A percentile compares a stretch with the other conserved stretches of the same genome.
These are phyloP conservation scores for Botrytis squamosa DNA, from an alignment of 2,329 filamentous ascomycete species.

Conservation along the genomic window DNA sequence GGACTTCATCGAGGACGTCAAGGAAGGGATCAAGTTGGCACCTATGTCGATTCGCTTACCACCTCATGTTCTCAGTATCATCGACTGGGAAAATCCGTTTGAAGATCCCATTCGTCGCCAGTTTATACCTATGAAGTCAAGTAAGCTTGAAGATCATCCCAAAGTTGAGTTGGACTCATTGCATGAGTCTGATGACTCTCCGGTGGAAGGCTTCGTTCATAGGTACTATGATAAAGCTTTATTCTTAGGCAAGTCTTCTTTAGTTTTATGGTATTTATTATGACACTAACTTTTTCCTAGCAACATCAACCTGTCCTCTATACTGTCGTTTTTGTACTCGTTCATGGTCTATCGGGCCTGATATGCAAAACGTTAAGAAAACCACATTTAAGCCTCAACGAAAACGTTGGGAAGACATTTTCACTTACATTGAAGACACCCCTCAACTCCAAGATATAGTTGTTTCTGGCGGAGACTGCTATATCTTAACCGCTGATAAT, in stretches of 20 bases:
- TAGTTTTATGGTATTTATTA: background rate
- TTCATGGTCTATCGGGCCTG: slow-evolving; percentile 56
- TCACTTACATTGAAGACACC: slow-evolving; percentile 54
- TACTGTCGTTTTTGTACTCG: slow-evolving; percentile 64
- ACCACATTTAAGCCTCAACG: slow-evolving; percentile 43
- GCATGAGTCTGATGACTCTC: slow-evolving; percentile 55
- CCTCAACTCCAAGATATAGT: slow-evolving; percentile 56
- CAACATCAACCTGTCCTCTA: slow-evolving; percentile 59
- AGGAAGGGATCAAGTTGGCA: slow-evolving; percentile 51
- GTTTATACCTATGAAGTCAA: slow-evolving; percentile 57
- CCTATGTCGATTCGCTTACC: slow-evolving; percentile 62
- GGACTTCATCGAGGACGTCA: slow-evolving; percentile 55
- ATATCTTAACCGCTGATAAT: slow-evolving; percentile 54
- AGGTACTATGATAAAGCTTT: slow-evolving; percentile 63
- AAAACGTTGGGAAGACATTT: slow-evolving; percentile 54
- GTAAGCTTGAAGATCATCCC: slow-evolving; percentile 54
- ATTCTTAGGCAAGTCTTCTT: slow-evolving; percentile 51
- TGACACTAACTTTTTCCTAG: slow-evolving; percentile 41
- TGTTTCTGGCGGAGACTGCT: slow-evolving; percentile 62
- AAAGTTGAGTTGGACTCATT: slow-evolving; percentile 56
- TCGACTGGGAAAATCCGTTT: slow-evolving; percentile 58
- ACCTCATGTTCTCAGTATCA: slow-evolving; percentile 57
- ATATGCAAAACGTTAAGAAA: slow-evolving; percentile 53
- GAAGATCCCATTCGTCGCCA: slow-evolving; percentile 60
- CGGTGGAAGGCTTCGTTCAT: slow-evolving; percentile 58